Base-by-base conservation (phyloP, 805 yeast genomes). In the Saccharomyces cerevisiae region DNA sequence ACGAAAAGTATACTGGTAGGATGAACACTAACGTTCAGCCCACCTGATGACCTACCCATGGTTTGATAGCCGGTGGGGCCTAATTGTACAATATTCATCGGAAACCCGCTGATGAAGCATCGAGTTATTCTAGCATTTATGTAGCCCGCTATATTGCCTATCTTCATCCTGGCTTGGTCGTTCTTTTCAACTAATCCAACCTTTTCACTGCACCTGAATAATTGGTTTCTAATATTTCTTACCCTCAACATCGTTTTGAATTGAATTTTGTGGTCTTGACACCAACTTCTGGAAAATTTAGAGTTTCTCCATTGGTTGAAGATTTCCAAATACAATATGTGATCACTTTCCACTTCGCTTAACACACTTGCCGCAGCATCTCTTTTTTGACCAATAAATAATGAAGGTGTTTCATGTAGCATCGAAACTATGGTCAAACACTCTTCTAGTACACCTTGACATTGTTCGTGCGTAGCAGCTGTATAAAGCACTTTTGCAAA, bases 261-360 rank as follows among this genome's bases (percentile, higher is more conserved):
- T 63, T 91, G 96, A 1, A 92, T 65, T 63, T 81, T 89, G 63
- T 88, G 85, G 61, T 90, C 96, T 56, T 76, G 79, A 63, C 97
- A 91, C 97, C 97, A 92, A 49, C 80, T 79, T 26, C 74, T 73
- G 0, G 95, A 84, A 64, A 73, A 83, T 0, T 85, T 87, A 36
- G 78, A 78, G 4, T 80, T 82, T 4, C 66, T 76, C 95, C 96
- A 92, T 58, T 83, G 83, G n/a, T 80, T 75, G 78, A 84, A 92
- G 0, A 90, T 78, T 56, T 87, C 84, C 50, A 91, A 69, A 43
- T 88, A 73, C 1, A 91, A 79, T 58, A 90, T 65, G 63, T 90
- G 97, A 67, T 92, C 98, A 4, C 97, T 73, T 9, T 63, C 55
- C 28, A 75, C 77, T 13, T 70, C 66, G 63, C 91, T 87, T 13